Evolutionary conservation across 2,329 filamentous ascomycete genomes (phyloP), one percentile per base, ranked within the genome.

Genomic region (Alternaria novae-zelandiae): DNA sequence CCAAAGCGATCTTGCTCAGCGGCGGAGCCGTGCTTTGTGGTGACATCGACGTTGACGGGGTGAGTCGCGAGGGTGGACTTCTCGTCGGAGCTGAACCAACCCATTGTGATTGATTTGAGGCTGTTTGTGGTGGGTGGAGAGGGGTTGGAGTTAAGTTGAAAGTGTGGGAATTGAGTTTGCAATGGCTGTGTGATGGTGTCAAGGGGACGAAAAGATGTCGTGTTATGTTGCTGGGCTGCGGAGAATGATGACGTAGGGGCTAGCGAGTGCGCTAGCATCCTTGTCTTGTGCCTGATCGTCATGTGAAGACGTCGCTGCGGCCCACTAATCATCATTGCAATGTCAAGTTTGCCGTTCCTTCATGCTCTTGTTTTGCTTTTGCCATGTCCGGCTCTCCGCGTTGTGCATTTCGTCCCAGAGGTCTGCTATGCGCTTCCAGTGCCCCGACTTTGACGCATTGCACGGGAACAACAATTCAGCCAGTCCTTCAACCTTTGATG

Each of bases 1-100:
- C 64, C 73, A 45, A 75, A 76, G 11, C 74, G 74, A 57, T 77
- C 76, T 60, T 78, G 75, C 64, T 78, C 76, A 12, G 76, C 74
- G 15, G 69, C 76, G 9, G 75, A 76, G 59, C 74, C 74, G 25
- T 65, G 63, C 32, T 70, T 68, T 47, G 67, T 68, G 53, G 70
- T 70, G 58, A 74, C 59, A 62, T 74, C 71, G 32, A 64, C 60
- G 60, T 74, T 74, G 60, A 67, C 57, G 20, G 71, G 71, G 60
- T 74, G 59, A 7, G 65, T 63, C 28, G 65, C 63, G 11, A 50
- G 15, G 7, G 53, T 30, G 54, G 66, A 69, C 69, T 73, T 74
- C 50, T 74, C 71, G 23, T 66, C 67, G 44, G 64, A 67, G 64
- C 67, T 72, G 62, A 74, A 74, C 54, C 67, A 67, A 68, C 71